phyloP scores from a whole-genome alignment of 2,329 filamentous ascomycete species.

The Annulohypoxylon truncatum region DNA sequence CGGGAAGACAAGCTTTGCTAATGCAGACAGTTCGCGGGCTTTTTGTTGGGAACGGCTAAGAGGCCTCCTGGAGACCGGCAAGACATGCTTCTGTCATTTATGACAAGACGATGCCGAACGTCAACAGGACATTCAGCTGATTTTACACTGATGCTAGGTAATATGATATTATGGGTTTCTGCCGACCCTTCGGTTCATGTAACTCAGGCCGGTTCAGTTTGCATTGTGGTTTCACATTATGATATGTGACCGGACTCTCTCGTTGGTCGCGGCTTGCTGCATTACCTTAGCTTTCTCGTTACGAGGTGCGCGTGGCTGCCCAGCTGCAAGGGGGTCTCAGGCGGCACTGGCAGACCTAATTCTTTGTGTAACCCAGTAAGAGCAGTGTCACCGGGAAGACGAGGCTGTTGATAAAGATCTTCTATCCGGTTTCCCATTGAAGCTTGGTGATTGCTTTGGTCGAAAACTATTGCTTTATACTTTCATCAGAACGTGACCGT shows the following conservation, averaged over 20 bases:
- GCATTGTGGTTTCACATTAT: not conserved
- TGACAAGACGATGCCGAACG: slow-evolving; percentile 21
- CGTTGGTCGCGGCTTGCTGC: slow-evolving; percentile 15
- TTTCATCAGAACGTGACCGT: slow-evolving; percentile 15
- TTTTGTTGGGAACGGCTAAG: slow-evolving; percentile 19
- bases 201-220: slow-evolving; percentile 9
- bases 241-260: slow-evolving; percentile 25
- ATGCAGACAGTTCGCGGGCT: not conserved
- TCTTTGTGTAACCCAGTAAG: slow-evolving; percentile 25
- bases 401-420: slow-evolving; percentile 32
- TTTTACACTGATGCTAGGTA: slow-evolving; percentile 4
- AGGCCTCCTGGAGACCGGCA: not conserved
- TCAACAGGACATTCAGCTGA: slow-evolving; percentile 8
- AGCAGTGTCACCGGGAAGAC: slow-evolving; percentile 18
- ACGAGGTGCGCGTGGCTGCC: slow-evolving; percentile 31
- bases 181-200: slow-evolving; percentile 12
- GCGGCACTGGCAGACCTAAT: slow-evolving; percentile 9
- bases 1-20: slow-evolving; percentile 17
- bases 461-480: slow-evolving; percentile 23
- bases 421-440: slow-evolving; percentile 21
- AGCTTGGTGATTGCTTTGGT: slow-evolving; percentile 16
- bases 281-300: slow-evolving; percentile 22
- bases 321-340: slow-evolving; percentile 22
- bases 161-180: slow-evolving; percentile 15
- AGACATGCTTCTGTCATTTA: slow-evolving; percentile 34